A percentile compares a stretch with the other conserved stretches of the same genome.
Conservation (phyloP, 2,329 filamentous ascomycete genomes). For the Lasiodiplodia theobromae region DNA sequence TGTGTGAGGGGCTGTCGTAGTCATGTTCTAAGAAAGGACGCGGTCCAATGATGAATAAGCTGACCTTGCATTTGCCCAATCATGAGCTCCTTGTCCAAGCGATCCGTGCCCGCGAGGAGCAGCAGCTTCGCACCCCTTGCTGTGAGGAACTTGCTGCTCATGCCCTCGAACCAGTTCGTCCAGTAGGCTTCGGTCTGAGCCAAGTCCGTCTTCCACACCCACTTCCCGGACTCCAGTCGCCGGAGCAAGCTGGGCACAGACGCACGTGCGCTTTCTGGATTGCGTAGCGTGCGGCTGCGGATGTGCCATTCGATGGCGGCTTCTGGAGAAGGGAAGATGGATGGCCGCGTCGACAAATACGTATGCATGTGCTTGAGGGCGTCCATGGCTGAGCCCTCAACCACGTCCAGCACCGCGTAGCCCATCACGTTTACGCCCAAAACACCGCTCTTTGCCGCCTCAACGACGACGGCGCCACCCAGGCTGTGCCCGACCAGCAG, state of each 20-base stretch:
- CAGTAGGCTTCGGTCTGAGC: slow-evolving; percentile 86
- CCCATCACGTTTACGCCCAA: slow-evolving; percentile 76
- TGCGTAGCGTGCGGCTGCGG: slow-evolving; percentile 84
- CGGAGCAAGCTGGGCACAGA: slow-evolving; percentile 83
- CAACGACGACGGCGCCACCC: slow-evolving; percentile 88
- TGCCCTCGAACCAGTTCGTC: slow-evolving; percentile 89
- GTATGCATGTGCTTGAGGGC: slow-evolving; percentile 93
- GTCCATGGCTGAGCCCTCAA: slow-evolving; percentile 94
- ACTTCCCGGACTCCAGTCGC: slow-evolving; percentile 54
- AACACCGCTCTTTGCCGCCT: slow-evolving; percentile 73
- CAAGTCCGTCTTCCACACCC: slow-evolving; percentile 88
- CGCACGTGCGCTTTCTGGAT: slow-evolving; percentile 80
- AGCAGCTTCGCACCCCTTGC: slow-evolving; percentile 84
- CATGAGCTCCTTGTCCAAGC: slow-evolving; percentile 88
- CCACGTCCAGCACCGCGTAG: slow-evolving; percentile 91
- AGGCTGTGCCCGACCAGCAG: slow-evolving; percentile 91
- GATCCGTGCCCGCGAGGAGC: slow-evolving; percentile 85
- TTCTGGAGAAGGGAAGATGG: slow-evolving; percentile 76
- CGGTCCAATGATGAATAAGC: slow-evolving; percentile 33
- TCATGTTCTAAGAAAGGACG: background rate
- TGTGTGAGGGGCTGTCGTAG: background rate
- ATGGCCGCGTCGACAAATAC: slow-evolving; percentile 83
- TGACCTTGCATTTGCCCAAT: slow-evolving; percentile 97
- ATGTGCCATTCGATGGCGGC: slow-evolving; percentile 94
- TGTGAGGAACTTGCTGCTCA: slow-evolving; percentile 86